Percentiles rank a stretch among this genome's conserved stretches.
Conservation (phyloP, 306 rosid genomes). For the Vachellia pachyceras region DNA sequence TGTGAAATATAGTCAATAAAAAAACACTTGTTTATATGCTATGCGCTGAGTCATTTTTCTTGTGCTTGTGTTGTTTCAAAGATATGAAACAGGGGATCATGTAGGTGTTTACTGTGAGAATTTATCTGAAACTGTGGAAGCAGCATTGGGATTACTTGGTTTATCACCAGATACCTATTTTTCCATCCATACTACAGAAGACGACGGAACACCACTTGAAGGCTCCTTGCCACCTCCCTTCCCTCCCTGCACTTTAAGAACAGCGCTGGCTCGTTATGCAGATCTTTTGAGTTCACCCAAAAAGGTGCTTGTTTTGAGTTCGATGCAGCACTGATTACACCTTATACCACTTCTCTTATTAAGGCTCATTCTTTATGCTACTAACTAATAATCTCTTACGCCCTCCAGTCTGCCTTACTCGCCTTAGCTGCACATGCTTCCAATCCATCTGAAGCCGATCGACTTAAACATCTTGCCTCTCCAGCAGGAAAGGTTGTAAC, state of each 20-base stretch:
- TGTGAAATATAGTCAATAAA: constrained; percentile 21
- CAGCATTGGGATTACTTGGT: constrained; percentile 68
- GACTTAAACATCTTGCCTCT: constrained; percentile 88
- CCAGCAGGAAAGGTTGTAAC: constrained; percentile 89
- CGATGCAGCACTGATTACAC: constrained; percentile 22
- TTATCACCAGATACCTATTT: constrained; percentile 81
- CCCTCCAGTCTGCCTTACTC: constrained; percentile 75
- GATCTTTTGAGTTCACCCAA: constrained; percentile 92
- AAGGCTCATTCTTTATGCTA: constrained; percentile 19
- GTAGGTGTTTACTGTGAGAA: constrained; percentile 97
- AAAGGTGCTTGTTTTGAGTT: constrained; percentile 64
- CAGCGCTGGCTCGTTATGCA: constrained; percentile 75
- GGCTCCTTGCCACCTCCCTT: constrained; percentile 85
- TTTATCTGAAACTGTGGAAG: constrained; percentile 80
- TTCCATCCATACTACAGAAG: constrained; percentile 76
- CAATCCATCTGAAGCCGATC: constrained; percentile 86
- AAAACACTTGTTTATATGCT: constrained; percentile 5
- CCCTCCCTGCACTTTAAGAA: constrained; percentile 79
- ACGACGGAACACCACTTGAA: constrained; percentile 82
- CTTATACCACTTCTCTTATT: background rate
- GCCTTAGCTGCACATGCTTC: constrained; percentile 94
- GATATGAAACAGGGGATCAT: constrained; percentile 99
- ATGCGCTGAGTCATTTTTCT: constrained; percentile 29
- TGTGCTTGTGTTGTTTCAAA: constrained; percentile 41
- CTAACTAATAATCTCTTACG: constrained; percentile 13